Evolutionary conservation across 176 grass and related monocot genomes (phyloP).

Genomic region (Canna indica): DNA sequence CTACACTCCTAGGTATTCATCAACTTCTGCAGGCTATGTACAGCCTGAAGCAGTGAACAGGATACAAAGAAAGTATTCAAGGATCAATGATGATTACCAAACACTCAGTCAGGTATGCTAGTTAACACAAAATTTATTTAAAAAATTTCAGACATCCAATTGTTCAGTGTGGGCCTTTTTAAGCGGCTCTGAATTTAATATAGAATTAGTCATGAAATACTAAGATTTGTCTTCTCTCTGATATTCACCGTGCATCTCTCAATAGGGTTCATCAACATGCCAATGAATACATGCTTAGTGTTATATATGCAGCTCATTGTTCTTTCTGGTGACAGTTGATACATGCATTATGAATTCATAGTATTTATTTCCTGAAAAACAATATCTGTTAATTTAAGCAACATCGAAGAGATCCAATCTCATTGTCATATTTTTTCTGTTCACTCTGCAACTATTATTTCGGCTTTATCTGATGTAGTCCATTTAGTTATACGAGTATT

Average conservation of each 20-base stretch:
- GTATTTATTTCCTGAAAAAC: background rate
- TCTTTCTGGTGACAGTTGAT: too few species aligned
- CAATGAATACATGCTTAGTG: background rate
- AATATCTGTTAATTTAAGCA: background rate
- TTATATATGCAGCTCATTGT: background rate
- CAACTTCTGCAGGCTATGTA: slow-evolving; percentile 27
- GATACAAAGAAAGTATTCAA: slow-evolving; percentile 55
- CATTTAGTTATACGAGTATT: background rate
- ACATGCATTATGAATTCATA: too few species aligned
- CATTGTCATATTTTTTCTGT: background rate
- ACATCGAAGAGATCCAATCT: background rate
- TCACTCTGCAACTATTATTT: background rate
- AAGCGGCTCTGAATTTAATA: background rate
- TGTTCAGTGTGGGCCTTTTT: background rate
- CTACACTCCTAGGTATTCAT: slow-evolving; percentile 34
- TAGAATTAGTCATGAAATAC: background rate
- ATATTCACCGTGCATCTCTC: background rate
- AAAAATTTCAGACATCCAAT: background rate
- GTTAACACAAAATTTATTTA: background rate
- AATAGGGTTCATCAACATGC: background rate
- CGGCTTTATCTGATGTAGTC: too few species aligned
- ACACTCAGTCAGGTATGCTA: slow-evolving; percentile 66
- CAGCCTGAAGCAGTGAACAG: slow-evolving; percentile 43
- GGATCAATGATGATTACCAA: slow-evolving; percentile 70
- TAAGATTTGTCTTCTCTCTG: too few species aligned